A percentile compares a stretch with the other conserved stretches of the same genome.
Conservation (phyloP, 73 alveolate genomes). For the Blepharisma stoltei region DNA sequence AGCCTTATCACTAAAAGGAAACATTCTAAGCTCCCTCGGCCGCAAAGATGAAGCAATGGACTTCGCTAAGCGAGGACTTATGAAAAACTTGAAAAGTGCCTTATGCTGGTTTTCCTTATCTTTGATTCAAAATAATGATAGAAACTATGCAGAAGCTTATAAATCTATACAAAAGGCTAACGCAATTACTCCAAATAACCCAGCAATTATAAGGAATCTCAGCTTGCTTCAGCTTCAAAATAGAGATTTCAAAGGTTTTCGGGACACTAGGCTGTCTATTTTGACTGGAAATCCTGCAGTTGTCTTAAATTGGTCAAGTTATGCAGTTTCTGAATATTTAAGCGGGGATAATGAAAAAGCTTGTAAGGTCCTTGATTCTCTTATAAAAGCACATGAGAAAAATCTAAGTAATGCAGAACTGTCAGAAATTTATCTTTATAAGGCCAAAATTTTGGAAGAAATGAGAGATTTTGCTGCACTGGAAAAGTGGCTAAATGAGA, state of each 20-base stretch:
- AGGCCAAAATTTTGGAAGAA: constrained; percentile 47
- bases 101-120: constrained; percentile 90
- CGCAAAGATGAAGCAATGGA: constrained; percentile 43
- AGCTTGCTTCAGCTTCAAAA: constrained; percentile 64
- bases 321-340: constrained; percentile 65
- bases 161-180: constrained; percentile 66
- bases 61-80: constrained; percentile 52
- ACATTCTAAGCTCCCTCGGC: constrained; percentile 43
- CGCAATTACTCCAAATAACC: constrained; percentile 66
- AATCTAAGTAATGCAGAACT: constrained; percentile 32
- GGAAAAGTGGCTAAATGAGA: constrained; percentile 20
- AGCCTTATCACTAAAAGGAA: constrained; percentile 56
- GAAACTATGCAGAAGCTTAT: constrained; percentile 77
- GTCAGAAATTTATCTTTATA: constrained; percentile 44
- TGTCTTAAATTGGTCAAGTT: constrained; percentile 66
- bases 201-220: constrained; percentile 71
- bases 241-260: constrained; percentile 74
- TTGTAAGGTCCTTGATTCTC: constrained; percentile 41
- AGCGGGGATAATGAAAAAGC: constrained; percentile 63
- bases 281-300: constrained; percentile 55
- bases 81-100: constrained; percentile 54
- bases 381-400: constrained; percentile 29
- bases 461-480: constrained; percentile 25
- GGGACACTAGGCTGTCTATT: constrained; percentile 62
- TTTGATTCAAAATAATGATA: constrained; percentile 67